A percentile compares a stretch with the other conserved stretches of the same genome.
Conservation (phyloP, 164 flowering plant genomes). For the Magnolia kwangsiensis region DNA sequence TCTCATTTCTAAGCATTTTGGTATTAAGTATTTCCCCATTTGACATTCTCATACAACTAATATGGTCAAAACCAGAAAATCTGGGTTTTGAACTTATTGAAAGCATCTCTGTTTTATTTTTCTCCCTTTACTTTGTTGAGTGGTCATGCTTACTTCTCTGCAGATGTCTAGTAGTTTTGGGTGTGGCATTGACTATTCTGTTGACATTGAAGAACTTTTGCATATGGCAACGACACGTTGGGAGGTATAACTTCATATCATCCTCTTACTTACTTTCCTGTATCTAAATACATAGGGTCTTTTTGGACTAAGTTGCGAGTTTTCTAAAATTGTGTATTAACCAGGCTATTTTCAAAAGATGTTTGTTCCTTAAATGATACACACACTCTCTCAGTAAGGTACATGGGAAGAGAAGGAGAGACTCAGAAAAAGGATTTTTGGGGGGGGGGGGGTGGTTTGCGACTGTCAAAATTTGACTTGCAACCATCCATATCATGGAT, state of each 20-base stretch:
- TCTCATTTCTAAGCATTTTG: neutral
- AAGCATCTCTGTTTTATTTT: no score
- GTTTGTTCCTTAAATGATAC: neutral
- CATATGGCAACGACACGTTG: neutral
- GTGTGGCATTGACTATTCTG: neutral
- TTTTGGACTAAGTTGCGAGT: neutral
- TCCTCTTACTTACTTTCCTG: neutral
- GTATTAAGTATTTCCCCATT: neutral
- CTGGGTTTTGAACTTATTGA: no score
- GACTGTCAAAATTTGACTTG: neutral
- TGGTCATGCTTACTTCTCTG: neutral
- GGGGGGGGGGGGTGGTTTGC: neutral
- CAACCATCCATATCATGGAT: neutral
- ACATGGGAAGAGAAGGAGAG: no score
- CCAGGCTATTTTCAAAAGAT: neutral
- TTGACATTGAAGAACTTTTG: neutral
- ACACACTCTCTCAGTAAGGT: no score
- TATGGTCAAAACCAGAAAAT: neutral
- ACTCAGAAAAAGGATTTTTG: no score
- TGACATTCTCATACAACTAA: neutral
- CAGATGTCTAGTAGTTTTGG: neutral
- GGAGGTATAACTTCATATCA: neutral
- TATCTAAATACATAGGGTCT: neutral
- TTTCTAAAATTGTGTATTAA: neutral
- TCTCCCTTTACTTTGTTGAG: no score